Base-by-base conservation (phyloP, 495 filamentous ascomycete species). In the Oidiodendron maius region DNA sequence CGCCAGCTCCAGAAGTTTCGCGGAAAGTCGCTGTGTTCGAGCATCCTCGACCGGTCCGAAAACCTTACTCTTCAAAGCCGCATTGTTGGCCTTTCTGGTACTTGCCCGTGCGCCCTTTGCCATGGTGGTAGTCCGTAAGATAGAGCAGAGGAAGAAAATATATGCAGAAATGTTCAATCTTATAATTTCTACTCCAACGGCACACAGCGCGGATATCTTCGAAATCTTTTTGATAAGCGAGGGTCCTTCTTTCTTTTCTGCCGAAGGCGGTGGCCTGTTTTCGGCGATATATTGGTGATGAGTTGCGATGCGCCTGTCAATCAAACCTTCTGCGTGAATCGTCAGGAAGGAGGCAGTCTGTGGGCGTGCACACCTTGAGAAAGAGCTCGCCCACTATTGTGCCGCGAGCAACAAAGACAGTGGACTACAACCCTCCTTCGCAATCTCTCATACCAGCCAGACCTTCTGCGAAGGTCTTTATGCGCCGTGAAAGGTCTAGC, bases 61-160 rank as follows among this genome's bases (percentile, higher is more conserved):
- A 50, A 95, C 80, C 44, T 74, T 82, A 46, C 75, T 70, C 64
- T 89, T 88, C 38, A 95, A 72, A 46, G 72, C 80, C 47, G 77
- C 73, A 60, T 84, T 83, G 68, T 96, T 91, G 55, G 76, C 70
- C 72, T 96, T 95, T 54, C 74, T 77, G 41, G 73, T 69, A 55
- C 83, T 89, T 34, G 89, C 73, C 57, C 90, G 75, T 39, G 83
- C 67, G 60, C 86, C 83, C 58, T 93, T 95, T 2, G 89, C 90
- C 90, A 96, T 96, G 50, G 51, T 76, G 15, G 12, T 40, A 40
- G 22, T 40, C 22, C 16, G 13, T 9, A 18, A 15, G 35, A 34
- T n/a, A n/a, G n/a, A n/a, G n/a, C n/a, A n/a, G n/a, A n/a, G n/a
- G n/a, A n/a, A n/a, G n/a, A n/a, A n/a, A n/a, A 9, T 34, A 8